These are phyloP conservation scores for Omphalea diandra DNA, from an alignment of 441 rosid genomes.

Conservation along the genomic window DNA sequence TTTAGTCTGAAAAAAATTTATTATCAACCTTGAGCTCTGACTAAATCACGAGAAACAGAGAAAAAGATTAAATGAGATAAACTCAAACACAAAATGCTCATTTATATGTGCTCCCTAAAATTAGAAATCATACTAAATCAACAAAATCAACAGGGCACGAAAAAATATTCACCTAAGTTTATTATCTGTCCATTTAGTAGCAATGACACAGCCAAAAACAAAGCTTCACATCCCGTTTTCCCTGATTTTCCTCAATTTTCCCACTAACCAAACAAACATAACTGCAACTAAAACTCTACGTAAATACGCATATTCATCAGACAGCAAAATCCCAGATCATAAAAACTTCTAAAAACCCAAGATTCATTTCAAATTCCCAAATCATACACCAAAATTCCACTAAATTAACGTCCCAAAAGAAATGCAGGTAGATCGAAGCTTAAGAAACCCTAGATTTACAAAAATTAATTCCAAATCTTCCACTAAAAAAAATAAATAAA, in stretches of 20 bases:
- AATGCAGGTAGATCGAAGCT: constrained; percentile 42
- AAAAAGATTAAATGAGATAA: neutral
- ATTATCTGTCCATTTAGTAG: constrained; percentile 16
- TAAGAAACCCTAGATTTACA: constrained; percentile 24
- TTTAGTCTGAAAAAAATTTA: neutral
- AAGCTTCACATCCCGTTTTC: no score
- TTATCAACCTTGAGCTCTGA: constrained; percentile 8
- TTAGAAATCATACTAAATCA: constrained; percentile 13
- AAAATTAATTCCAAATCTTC: constrained; percentile 24
- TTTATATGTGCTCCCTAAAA: constrained; percentile 3
- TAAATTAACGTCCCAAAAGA: constrained; percentile 28
- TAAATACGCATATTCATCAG: no score
- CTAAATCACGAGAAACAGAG: constrained; percentile 6
- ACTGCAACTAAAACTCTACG: no score
- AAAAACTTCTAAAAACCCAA: constrained; percentile 4
- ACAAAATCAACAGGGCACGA: constrained; percentile 12
- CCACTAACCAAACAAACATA: constrained; percentile 28
- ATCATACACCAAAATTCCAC: constrained; percentile 23
- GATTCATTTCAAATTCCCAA: constrained; percentile 23
- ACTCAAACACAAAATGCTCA: constrained; percentile 3
- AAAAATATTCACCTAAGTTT: constrained; percentile 20
- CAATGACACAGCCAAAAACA: no score
- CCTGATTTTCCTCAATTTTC: constrained; percentile 26
- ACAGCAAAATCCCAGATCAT: constrained; percentile 23
- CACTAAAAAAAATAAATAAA: constrained; percentile 14